Percentiles rank a stretch among this genome's conserved stretches.
These are phyloP conservation scores for Backusella australiensis DNA, from an alignment of 192 early-diverging fungal genomes.

Conservation along the genomic window DNA sequence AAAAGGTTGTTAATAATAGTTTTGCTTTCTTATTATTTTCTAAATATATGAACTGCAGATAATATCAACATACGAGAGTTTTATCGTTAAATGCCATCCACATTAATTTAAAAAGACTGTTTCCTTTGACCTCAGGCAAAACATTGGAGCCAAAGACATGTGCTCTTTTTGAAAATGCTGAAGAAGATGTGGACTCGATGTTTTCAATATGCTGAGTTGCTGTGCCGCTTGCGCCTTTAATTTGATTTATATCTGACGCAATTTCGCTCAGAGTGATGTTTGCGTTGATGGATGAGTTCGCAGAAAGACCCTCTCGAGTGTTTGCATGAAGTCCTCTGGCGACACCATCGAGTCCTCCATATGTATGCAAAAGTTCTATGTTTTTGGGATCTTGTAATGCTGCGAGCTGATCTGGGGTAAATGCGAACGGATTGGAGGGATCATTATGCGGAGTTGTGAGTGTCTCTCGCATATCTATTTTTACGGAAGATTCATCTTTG, in stretches of 20 bases:
- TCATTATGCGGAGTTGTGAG: conserved; percentile 32
- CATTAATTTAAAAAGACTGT: conserved; percentile 70
- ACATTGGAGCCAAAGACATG: conserved; percentile 68
- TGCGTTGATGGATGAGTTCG: conserved; percentile 24
- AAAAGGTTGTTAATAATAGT: conserved; percentile 13
- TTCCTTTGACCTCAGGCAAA: conserved; percentile 65
- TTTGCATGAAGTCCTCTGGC: conserved; percentile 47
- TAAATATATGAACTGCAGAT: neutral
- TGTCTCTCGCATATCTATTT: conserved; percentile 18
- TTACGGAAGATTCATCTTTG: neutral
- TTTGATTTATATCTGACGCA: neutral
- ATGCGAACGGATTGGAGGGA: conserved; percentile 49
- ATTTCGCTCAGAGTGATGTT: conserved; percentile 37
- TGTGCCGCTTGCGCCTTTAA: neutral
- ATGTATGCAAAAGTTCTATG: conserved; percentile 34
- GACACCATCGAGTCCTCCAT: conserved; percentile 55
- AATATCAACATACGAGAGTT: conserved; percentile 53
- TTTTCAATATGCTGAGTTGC: neutral
- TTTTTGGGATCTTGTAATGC: conserved; percentile 60
- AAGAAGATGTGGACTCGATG: neutral
- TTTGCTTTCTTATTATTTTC: neutral
- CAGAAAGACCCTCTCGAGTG: conserved; percentile 41
- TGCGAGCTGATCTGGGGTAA: conserved; percentile 50
- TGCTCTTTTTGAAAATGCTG: conserved; percentile 48
- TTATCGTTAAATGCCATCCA: conserved; percentile 84